Evolutionary conservation across 2,329 filamentous ascomycete species (phyloP), one percentile per base, ranked within the genome.

Genomic region (Ceratocystis smalleyi): DNA sequence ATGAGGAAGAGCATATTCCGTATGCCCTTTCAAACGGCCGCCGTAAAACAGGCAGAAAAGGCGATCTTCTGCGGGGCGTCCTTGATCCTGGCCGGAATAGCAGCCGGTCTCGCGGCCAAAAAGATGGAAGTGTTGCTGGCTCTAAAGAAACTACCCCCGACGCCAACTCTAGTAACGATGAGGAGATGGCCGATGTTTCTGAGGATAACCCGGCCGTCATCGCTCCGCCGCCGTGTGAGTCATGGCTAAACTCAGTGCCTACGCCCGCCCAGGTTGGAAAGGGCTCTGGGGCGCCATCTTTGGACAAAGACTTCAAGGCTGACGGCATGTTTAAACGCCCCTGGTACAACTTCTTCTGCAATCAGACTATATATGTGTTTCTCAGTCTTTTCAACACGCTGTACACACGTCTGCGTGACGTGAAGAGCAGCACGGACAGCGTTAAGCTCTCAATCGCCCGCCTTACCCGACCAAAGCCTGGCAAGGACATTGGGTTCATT

Each of bases 61-160:
- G 87, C 68, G 86, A 90, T 71, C 79, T 97, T 47, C 87, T 91
- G 66, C 86, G 91, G 69, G 89, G 90, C 67, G 89, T 96, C 51
- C 83, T 99, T 43, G 91, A 96, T 70, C 88, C 81, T 22, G 79
- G 81, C 47, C 85, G 88, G 67, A 87, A 86, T 69, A 86, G 87
- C 66, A 87, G 85, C 73, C 82, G 83, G 68, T 79, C 82, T 27
- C 82, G 87, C 49, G 82, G 80, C 59, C 86, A 90, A 63, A 91
- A 94, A 70, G 89, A 94, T 68, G 88, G 87, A 67, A 92, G 87
- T 69, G 78, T 83, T n/a, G 86, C 87, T 27, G 85, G 82, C 15
- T 96, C 89, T 75, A 90, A 95, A 70, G 91, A 94, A 69, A 91
- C 88, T 0, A 96, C 91, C 0, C 92, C 94, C 0, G 91, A 95